A percentile compares a stretch with the other conserved stretches of the same genome.
Conservation (phyloP, 805 yeast genomes). For the Schwanniomyces occidentalis region DNA sequence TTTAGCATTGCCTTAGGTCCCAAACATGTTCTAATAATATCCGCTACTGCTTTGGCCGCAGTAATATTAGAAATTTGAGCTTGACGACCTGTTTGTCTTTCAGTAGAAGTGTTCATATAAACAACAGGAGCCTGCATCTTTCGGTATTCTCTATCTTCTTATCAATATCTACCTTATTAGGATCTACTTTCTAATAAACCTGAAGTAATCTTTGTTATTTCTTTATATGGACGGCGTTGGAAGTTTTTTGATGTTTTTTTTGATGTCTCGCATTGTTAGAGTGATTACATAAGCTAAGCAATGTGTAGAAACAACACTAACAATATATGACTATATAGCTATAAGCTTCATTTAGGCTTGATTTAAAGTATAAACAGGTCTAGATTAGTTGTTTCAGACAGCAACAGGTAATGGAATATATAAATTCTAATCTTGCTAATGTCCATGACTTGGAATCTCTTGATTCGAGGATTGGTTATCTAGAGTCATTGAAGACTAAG, state of each 20-base stretch:
- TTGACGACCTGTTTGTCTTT: constrained; percentile 93
- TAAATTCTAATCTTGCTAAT: constrained; percentile 35
- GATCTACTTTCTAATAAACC: too few species aligned
- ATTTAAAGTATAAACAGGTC: background rate
- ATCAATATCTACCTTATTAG: too few species aligned
- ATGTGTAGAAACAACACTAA: background rate
- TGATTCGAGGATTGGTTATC: constrained; percentile 23
- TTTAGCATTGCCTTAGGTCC: constrained; percentile 99
- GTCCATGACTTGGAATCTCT: constrained; percentile 33
- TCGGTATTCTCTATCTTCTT: too few species aligned
- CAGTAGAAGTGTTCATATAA: constrained; percentile 72
- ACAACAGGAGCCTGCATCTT: constrained; percentile 50
- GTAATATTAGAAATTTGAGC: constrained; percentile 97
- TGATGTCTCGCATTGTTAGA: constrained; percentile 2
- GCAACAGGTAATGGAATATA: constrained; percentile 31
- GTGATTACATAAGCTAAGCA: constrained; percentile 3
- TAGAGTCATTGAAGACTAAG: constrained; percentile 18
- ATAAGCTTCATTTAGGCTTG: background rate
- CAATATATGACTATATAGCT: background rate
- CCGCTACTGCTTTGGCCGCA: constrained; percentile 99
- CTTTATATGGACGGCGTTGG: constrained; percentile 1
- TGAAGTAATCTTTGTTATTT: background rate
- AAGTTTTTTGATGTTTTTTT: constrained; percentile 4
- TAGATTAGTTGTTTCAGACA: background rate
- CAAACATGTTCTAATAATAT: constrained; percentile 93